These are phyloP conservation scores for Musa schizocarpa DNA, from an alignment of 176 grass and related monocot species.

Conservation along the genomic window DNA sequence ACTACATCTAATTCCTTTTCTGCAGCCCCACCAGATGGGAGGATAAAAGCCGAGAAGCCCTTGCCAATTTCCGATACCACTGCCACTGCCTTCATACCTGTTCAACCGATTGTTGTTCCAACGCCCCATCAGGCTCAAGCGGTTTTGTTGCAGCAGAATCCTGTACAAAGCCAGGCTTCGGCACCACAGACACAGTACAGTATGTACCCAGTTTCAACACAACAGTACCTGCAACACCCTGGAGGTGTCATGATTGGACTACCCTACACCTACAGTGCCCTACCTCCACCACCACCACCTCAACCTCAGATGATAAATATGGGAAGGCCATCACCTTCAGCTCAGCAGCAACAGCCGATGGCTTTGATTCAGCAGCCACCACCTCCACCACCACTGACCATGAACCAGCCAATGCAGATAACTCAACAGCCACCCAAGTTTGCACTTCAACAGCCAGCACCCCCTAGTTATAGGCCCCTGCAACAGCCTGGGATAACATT, in stretches of 20 bases:
- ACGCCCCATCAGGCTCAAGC: constrained; percentile 54
- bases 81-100: constrained; percentile 46
- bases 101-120: constrained; percentile 40
- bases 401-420: constrained; percentile 58
- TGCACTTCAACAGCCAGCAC: constrained; percentile 37
- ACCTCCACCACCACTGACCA: constrained; percentile 13
- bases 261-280: constrained; percentile 47
- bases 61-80: constrained; percentile 33
- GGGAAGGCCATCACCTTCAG: constrained; percentile 27
- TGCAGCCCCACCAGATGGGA: constrained; percentile 43
- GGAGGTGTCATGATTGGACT: constrained; percentile 56
- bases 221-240: constrained; percentile 57
- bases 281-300: constrained; percentile 30
- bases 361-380: constrained; percentile 34
- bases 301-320: constrained; percentile 47
- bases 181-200: constrained; percentile 51
- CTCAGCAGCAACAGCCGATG: constrained; percentile 28
- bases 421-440: constrained; percentile 44
- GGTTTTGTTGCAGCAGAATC: constrained; percentile 43
- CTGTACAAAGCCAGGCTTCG: constrained; percentile 41
- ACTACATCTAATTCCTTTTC: constrained; percentile 10
- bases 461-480: constrained; percentile 50
- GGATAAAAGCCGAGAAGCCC: constrained; percentile 36
- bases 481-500: constrained; percentile 71
- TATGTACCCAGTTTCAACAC: constrained; percentile 38